A percentile compares a stretch with the other conserved stretches of the same genome.
Conservation (phyloP, 2,329 filamentous ascomycete genomes). For the Mariannaea elegans region DNA sequence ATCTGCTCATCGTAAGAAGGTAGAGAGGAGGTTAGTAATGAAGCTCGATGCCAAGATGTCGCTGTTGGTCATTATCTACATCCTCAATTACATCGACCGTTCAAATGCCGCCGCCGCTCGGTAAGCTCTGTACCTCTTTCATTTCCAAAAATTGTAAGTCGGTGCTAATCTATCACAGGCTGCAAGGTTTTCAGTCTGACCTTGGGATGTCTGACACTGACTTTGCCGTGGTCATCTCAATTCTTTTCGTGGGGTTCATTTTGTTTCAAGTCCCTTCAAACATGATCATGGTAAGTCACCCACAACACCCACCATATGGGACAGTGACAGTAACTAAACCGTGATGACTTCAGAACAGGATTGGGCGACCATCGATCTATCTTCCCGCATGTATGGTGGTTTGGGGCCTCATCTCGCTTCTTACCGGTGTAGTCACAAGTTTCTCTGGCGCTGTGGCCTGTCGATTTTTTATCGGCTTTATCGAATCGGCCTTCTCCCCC, state of each 20-base stretch:
- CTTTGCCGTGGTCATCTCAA: constrained; percentile 29
- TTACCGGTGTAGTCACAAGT: constrained; percentile 54
- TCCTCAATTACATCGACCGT: constrained; percentile 36
- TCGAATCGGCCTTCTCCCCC: constrained; percentile 49
- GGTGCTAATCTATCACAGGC: too few relatives aligned
- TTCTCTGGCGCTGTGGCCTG: constrained; percentile 58
- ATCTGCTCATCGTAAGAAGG: neutral
- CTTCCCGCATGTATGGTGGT: constrained; percentile 53
- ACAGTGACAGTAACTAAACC: too few relatives aligned
- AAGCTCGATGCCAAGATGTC: neutral
- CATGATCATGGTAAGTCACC: too few relatives aligned
- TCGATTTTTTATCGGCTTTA: constrained; percentile 51
- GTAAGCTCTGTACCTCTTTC: too few relatives aligned
- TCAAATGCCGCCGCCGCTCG: neutral
- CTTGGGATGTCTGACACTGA: neutral
- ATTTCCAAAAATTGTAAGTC: too few relatives aligned
- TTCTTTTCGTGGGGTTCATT: constrained; percentile 55
- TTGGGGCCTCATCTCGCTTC: constrained; percentile 56
- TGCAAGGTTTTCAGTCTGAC: constrained; percentile 42
- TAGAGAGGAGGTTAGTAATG: neutral
- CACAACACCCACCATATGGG: too few relatives aligned
- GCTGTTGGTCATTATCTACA: constrained; percentile 15
- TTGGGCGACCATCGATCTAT: constrained; percentile 47
- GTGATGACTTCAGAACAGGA: too few relatives aligned
- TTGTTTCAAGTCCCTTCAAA: constrained; percentile 52